A percentile compares a stretch with the other conserved stretches of the same genome.
Evolutionary conservation across 2,329 filamentous ascomycete species (phyloP).

Genomic region (Sclerotinia subarctica): DNA sequence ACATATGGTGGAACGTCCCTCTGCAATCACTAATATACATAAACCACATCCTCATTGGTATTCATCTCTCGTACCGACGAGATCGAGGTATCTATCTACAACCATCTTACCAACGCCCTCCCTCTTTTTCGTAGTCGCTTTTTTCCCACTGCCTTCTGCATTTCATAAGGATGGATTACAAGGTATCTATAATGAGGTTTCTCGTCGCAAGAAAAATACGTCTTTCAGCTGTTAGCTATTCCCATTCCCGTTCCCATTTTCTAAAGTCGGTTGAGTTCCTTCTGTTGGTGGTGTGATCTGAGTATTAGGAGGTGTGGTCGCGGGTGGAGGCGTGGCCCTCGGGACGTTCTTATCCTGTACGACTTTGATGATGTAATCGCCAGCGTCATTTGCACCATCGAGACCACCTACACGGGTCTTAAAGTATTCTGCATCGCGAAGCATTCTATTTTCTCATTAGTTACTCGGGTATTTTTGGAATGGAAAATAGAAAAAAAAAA

Average conservation of each 20-base stretch:
- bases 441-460: slow-evolving; percentile 47
- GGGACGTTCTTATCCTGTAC: slow-evolving; percentile 52
- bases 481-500: neutral
- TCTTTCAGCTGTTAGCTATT: neutral
- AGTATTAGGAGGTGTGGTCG: too few relatives aligned
- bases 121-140: neutral
- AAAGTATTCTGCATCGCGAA: slow-evolving; percentile 62
- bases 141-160: neutral
- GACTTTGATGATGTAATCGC: slow-evolving; percentile 64
- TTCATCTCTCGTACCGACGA: neutral
- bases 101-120: neutral
- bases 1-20: neutral
- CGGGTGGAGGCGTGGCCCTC: slow-evolving; percentile 10
- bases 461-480: neutral
- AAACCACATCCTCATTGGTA: neutral
- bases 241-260: slow-evolving; percentile 10
- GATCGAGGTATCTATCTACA: slow-evolving; percentile 12
- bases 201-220: neutral
- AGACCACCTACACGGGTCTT: slow-evolving; percentile 59
- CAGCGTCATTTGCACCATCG: slow-evolving; percentile 66
- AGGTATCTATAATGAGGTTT: neutral
- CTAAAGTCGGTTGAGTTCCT: neutral
- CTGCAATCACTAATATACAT: slow-evolving; percentile 7
- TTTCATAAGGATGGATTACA: neutral
- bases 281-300: neutral